phyloP scores from a whole-genome alignment of 2,329 filamentous ascomycete species.

The Microcyclospora tardicrescens region DNA sequence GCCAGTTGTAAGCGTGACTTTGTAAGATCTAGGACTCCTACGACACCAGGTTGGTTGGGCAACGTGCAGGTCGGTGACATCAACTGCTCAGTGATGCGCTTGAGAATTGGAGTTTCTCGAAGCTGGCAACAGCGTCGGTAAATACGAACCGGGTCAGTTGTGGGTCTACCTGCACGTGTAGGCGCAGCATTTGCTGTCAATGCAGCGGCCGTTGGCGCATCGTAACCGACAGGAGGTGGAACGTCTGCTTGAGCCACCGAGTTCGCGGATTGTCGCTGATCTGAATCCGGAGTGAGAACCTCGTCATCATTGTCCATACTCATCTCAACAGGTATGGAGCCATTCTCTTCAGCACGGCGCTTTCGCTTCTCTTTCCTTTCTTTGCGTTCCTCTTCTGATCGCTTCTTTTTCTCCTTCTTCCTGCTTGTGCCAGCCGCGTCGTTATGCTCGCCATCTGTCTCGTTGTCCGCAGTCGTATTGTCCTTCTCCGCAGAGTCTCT shows the following conservation, averaged over 20 bases:
- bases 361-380: slow-evolving; percentile 83
- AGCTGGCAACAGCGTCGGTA: slow-evolving; percentile 91
- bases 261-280: too few relatives aligned
- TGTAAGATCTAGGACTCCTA: slow-evolving; percentile 70
- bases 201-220: slow-evolving; percentile 21
- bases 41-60: slow-evolving; percentile 54
- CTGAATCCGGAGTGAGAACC: not conserved
- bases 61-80: slow-evolving; percentile 54
- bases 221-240: slow-evolving; percentile 7
- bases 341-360: slow-evolving; percentile 74
- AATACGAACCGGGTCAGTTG: slow-evolving; percentile 81
- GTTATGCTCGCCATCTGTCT: slow-evolving; percentile 1
- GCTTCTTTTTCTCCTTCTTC: slow-evolving; percentile 94
- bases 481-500: slow-evolving; percentile 14
- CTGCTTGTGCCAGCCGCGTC: slow-evolving; percentile 26
- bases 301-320: slow-evolving; percentile 49
- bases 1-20: slow-evolving; percentile 71
- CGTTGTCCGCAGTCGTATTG: slow-evolving; percentile 7
- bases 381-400: slow-evolving; percentile 83
- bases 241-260: too few relatives aligned
- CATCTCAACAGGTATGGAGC: slow-evolving; percentile 72
- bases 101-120: slow-evolving; percentile 80
- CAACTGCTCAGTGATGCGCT: slow-evolving; percentile 83
- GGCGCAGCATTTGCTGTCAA: slow-evolving; percentile 17
- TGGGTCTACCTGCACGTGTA: slow-evolving; percentile 53